Percentiles rank a stretch among this genome's conserved stretches.
Evolutionary conservation across 2,329 filamentous ascomycete species (phyloP).

Genomic region (Onygenales sp.): DNA sequence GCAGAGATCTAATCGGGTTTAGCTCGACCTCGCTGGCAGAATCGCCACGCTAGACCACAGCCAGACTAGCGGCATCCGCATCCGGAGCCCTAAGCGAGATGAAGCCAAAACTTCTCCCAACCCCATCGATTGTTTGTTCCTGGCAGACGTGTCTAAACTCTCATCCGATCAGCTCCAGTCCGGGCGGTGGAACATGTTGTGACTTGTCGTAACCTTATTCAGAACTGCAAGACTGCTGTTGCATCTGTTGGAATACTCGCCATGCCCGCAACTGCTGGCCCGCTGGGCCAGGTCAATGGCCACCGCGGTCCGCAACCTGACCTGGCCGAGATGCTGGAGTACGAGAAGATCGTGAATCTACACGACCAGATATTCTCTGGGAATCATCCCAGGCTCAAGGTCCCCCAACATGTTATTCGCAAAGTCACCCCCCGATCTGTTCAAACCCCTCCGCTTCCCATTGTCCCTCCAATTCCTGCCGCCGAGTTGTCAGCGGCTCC

Average conservation of each 20-base stretch:
- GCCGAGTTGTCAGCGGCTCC: constrained; percentile 12
- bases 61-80: no score
- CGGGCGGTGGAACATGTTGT: not conserved
- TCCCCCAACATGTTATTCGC: constrained; percentile 45
- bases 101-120: no score
- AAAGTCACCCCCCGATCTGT: constrained; percentile 26
- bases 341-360: constrained; percentile 71
- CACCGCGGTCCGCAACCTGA: constrained; percentile 23
- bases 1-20: no score
- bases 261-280: not conserved
- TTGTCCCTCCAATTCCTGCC: constrained; percentile 20
- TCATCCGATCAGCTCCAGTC: not conserved
- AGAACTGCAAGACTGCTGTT: not conserved
- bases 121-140: no score
- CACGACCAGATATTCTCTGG: constrained; percentile 74
- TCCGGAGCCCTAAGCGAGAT: no score
- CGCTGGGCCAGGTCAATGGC: constrained; percentile 17
- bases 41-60: no score
- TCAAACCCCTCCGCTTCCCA: constrained; percentile 22
- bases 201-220: not conserved
- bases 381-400: constrained; percentile 50
- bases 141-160: no score
- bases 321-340: constrained; percentile 55
- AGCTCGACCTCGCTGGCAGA: no score
- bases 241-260: not conserved